Percentiles rank a stretch among this genome's conserved stretches.
Conservation (phyloP, 2,329 filamentous ascomycete species). For the Penicillium sp. region DNA sequence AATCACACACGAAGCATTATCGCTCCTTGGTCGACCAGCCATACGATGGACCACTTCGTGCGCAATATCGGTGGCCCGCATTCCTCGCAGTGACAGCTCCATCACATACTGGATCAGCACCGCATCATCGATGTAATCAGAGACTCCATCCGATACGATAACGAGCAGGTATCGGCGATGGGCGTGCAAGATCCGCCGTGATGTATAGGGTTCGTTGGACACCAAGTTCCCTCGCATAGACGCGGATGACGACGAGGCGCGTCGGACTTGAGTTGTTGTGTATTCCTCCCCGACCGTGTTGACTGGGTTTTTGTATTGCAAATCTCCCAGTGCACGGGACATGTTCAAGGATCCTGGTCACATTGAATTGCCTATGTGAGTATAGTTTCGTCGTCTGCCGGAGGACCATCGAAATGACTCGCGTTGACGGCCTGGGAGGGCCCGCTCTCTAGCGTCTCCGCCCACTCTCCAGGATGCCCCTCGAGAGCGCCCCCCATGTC, state of each 20-base stretch:
- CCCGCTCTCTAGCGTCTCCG: background rate
- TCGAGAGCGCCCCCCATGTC: background rate
- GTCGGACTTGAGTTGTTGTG: conserved; percentile 10
- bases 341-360: conserved; percentile 29
- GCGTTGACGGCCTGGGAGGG: too few relatives aligned
- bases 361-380: background rate
- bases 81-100: conserved; percentile 24
- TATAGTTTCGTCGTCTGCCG: background rate
- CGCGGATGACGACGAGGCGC: conserved; percentile 15
- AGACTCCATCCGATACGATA: conserved; percentile 29
- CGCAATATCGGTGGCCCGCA: conserved; percentile 26
- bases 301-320: conserved; percentile 34
- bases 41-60: conserved; percentile 19
- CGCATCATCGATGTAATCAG: conserved; percentile 24
- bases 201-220: conserved; percentile 29
- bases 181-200: conserved; percentile 16
- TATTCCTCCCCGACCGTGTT: conserved; percentile 18
- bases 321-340: conserved; percentile 33
- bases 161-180: conserved; percentile 26
- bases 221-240: conserved; percentile 25
- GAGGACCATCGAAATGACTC: too few relatives aligned
- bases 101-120: conserved; percentile 28
- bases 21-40: conserved; percentile 18
- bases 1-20: conserved; percentile 32
- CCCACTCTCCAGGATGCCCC: background rate